Evolutionary conservation across 2,329 filamentous ascomycete genomes (phyloP).

Genomic region (Pyricularia pennisetigena): DNA sequence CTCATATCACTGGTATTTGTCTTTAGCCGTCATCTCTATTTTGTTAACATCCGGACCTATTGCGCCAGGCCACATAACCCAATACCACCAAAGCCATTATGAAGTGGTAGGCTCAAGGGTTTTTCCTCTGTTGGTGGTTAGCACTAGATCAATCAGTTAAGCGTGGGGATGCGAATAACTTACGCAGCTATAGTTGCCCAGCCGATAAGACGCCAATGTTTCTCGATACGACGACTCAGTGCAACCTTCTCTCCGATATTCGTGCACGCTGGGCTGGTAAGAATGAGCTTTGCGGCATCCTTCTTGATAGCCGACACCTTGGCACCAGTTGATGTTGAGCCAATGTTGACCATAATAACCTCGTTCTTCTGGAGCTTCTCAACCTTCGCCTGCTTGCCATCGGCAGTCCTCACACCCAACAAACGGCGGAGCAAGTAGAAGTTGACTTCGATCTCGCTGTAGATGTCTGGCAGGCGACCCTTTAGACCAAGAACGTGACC

Average conservation of each 20-base stretch:
- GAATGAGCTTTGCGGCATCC: slow-evolving; percentile 87
- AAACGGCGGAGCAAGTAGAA: slow-evolving; percentile 95
- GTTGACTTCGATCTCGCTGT: slow-evolving; percentile 97
- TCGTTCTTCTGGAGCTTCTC: slow-evolving; percentile 98
- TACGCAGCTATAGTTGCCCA: slow-evolving; percentile 74
- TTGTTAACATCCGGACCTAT: not conserved
- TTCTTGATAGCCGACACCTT: slow-evolving; percentile 97
- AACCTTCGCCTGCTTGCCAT: slow-evolving; percentile 99
- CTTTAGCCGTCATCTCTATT: not conserved
- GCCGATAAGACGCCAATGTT: slow-evolving; percentile 94
- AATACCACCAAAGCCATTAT: slow-evolving; percentile 1
- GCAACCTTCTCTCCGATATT: slow-evolving; percentile 98
- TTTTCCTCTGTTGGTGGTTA: slow-evolving; percentile 8
- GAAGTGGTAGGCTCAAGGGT: slow-evolving; percentile 18
- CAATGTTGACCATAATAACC: slow-evolving; percentile 99
- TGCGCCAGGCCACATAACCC: not conserved
- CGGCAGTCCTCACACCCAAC: slow-evolving; percentile 92
- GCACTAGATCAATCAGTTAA: not conserved
- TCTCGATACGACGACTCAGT: slow-evolving; percentile 91
- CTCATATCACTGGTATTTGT: not conserved
- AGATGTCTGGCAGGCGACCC: slow-evolving; percentile 89
- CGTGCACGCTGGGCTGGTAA: slow-evolving; percentile 92
- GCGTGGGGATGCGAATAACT: slow-evolving; percentile 19
- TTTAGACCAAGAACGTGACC: slow-evolving; percentile 95
- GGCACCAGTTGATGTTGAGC: slow-evolving; percentile 90